Percentiles rank a stretch among this genome's conserved stretches.
Evolutionary conservation across 2,329 filamentous ascomycete species (phyloP).

Genomic region (Periconia sp.): DNA sequence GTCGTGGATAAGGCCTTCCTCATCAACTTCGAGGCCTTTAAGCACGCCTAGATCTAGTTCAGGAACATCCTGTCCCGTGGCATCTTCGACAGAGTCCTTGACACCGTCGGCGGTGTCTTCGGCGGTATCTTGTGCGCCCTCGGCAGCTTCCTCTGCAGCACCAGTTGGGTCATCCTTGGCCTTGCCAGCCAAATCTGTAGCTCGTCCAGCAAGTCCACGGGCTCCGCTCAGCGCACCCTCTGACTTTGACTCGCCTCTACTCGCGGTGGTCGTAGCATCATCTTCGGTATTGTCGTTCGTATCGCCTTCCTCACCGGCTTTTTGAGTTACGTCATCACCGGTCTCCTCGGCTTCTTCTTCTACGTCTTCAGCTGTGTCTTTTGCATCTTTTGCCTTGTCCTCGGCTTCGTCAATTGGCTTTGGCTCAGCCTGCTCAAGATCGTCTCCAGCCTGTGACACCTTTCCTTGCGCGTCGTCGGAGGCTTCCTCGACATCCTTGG

Average conservation of each 20-base stretch:
- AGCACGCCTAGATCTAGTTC: conserved; percentile 54
- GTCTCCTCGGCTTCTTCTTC: conserved; percentile 52
- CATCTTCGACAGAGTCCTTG: conserved; percentile 33
- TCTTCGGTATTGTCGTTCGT: conserved; percentile 50
- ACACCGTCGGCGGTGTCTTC: conserved; percentile 27
- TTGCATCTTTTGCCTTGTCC: conserved; percentile 22
- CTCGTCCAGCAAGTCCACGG: conserved; percentile 55
- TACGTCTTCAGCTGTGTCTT: conserved; percentile 21
- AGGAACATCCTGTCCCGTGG: conserved; percentile 39
- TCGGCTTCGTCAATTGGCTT: conserved; percentile 54
- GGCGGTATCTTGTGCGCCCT: conserved; percentile 42
- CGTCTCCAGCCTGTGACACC: conserved; percentile 53
- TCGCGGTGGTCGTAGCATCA: conserved; percentile 42
- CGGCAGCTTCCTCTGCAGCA: conserved; percentile 45
- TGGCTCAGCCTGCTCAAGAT: conserved; percentile 53
- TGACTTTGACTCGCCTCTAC: conserved; percentile 41
- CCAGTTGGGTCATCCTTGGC: conserved; percentile 45
- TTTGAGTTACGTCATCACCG: conserved; percentile 53
- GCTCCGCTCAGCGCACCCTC: conserved; percentile 52
- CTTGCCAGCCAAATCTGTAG: conserved; percentile 54
- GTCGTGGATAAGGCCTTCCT: conserved; percentile 61
- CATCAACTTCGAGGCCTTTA: conserved; percentile 59
- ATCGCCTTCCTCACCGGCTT: conserved; percentile 48
- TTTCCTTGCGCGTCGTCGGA: conserved; percentile 52
- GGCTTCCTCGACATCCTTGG: conserved; percentile 32